phyloP scores from a whole-genome alignment of 2,329 filamentous ascomycete species.

The Passalora sequoiae region DNA sequence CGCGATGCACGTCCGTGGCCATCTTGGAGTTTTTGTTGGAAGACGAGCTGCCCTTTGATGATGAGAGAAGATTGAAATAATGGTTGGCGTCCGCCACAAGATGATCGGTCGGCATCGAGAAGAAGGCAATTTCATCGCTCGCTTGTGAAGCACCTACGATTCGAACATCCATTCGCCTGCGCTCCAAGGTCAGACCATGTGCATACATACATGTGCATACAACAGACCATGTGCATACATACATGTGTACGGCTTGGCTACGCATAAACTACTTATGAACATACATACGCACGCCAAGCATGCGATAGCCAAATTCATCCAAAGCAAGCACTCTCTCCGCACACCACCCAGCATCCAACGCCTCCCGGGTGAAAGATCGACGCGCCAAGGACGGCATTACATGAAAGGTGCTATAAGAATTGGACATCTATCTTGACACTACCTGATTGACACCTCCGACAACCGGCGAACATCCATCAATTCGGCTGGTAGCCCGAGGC shows the following conservation, averaged over 20 bases:
- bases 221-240: no score
- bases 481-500: neutral
- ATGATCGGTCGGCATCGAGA: neutral
- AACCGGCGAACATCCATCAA: neutral
- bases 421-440: neutral
- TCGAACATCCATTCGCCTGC: no score
- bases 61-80: conserved; percentile 1
- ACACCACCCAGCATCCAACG: no score
- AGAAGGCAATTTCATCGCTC: neutral
- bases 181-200: no score
- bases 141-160: neutral
- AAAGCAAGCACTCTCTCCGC: neutral
- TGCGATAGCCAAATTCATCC: no score
- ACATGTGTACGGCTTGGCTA: no score
- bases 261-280: no score
- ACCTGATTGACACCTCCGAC: neutral
- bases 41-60: neutral
- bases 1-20: neutral
- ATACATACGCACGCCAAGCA: no score
- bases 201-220: no score
- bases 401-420: conserved; percentile 4
- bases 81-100: conserved; percentile 2
- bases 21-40: neutral
- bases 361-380: no score
- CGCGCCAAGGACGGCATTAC: no score